phyloP scores from a whole-genome alignment of 345 rosid genomes.

The Ceriops zippeliana region DNA sequence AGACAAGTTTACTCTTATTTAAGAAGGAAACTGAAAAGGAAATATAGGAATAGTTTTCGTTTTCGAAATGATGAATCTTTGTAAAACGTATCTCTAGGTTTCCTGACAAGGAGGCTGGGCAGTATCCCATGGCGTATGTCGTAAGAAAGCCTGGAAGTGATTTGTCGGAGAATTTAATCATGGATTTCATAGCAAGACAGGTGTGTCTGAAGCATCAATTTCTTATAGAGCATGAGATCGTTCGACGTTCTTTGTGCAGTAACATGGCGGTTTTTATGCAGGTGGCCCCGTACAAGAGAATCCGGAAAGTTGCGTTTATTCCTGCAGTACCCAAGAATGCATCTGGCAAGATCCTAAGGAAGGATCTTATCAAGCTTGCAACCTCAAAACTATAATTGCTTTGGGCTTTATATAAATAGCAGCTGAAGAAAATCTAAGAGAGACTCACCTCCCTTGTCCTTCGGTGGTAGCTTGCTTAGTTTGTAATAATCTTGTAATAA shows the following conservation, averaged over 20 bases:
- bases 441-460: too few species aligned
- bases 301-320: conserved; percentile 58
- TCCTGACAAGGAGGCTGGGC: conserved; percentile 80
- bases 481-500: too few species aligned
- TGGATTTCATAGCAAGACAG: conserved; percentile 69
- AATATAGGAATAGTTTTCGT: neutral
- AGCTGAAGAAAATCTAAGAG: too few species aligned
- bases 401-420: neutral
- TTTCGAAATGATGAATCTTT: neutral
- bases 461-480: too few species aligned
- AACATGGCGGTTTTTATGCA: conserved; percentile 10
- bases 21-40: too few species aligned
- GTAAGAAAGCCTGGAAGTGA: conserved; percentile 56
- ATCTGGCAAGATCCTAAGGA: conserved; percentile 82
- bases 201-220: conserved; percentile 22
- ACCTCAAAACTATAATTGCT: conserved; percentile 58
- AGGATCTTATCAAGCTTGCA: conserved; percentile 74
- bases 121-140: conserved; percentile 78
- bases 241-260: neutral
- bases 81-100: conserved; percentile 38
- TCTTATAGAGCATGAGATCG: neutral
- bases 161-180: conserved; percentile 43
- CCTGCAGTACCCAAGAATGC: conserved; percentile 67
- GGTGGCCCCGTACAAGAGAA: conserved; percentile 85
- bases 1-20: too few species aligned